These are phyloP conservation scores for Calocera cornea DNA, from an alignment of 768 basidiomycete genomes.

Conservation along the genomic window DNA sequence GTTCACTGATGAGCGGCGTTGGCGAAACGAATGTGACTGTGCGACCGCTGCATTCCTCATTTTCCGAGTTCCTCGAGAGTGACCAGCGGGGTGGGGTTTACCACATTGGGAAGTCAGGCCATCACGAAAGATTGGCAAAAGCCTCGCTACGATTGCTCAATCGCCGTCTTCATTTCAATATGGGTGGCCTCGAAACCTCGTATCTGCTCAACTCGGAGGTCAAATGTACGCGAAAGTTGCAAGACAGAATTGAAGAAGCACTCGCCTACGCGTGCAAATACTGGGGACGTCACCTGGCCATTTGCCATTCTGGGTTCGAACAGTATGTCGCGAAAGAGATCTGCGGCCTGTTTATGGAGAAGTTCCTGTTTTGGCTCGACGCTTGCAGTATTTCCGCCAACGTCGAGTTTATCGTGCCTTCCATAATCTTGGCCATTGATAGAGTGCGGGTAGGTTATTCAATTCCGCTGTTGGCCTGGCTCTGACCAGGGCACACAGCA, in stretches of 20 bases:
- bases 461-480: too few species aligned
- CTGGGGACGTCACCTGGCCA: neutral
- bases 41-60: neutral
- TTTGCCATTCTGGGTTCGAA: neutral
- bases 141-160: neutral
- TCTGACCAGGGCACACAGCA: too few species aligned
- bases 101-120: neutral
- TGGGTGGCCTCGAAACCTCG: neutral
- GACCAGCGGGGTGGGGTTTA: neutral
- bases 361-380: neutral
- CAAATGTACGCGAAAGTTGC: neutral
- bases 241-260: neutral
- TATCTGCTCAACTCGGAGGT: neutral
- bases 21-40: neutral
- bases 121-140: neutral
- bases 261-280: neutral
- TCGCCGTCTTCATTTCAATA: neutral
- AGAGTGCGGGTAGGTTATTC: too few species aligned
- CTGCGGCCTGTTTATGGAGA: neutral
- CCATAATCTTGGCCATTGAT: too few species aligned
- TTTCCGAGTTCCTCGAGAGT: neutral
- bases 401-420: neutral
- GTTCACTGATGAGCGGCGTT: neutral
- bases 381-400: neutral
- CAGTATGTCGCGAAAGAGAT: neutral